Evolutionary conservation across 345 rosid genomes (phyloP).

Genomic region (Garcia nutans): DNA sequence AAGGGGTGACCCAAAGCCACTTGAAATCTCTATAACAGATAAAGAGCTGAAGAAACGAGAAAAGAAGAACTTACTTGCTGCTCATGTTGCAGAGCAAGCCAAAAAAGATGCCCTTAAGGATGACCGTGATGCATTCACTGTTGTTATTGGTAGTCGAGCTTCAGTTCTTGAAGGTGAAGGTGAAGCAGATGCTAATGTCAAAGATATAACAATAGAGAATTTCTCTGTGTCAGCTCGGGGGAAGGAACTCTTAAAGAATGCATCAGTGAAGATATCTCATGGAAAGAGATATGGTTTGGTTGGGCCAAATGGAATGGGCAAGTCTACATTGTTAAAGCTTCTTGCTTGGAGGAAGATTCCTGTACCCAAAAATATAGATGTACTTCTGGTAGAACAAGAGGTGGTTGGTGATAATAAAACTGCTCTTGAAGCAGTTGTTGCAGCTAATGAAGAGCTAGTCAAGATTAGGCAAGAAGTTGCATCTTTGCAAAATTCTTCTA

Average conservation of each 20-base stretch:
- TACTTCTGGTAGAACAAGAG: conserved; percentile 76
- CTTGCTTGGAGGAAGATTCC: conserved; percentile 88
- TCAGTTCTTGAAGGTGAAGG: conserved; percentile 89
- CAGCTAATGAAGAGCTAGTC: conserved; percentile 80
- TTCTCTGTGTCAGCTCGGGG: conserved; percentile 96
- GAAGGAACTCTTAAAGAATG: conserved; percentile 83
- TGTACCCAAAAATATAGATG: too few relatives aligned
- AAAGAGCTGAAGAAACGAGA: conserved; percentile 84
- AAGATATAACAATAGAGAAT: conserved; percentile 73
- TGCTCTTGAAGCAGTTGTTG: conserved; percentile 86
- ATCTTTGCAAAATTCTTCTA: conserved; percentile 46
- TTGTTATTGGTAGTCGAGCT: conserved; percentile 83
- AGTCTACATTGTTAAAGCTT: conserved; percentile 87
- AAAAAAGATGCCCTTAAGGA: conserved; percentile 82
- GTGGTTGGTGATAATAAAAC: conserved; percentile 85
- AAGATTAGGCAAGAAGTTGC: conserved; percentile 68
- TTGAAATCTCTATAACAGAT: conserved; percentile 59
- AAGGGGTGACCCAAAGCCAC: conserved; percentile 48
- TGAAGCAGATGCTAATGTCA: conserved; percentile 86
- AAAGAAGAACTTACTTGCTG: conserved; percentile 62
- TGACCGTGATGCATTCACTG: conserved; percentile 94
- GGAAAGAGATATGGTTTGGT: conserved; percentile 96
- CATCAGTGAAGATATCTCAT: conserved; percentile 86
- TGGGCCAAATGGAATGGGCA: conserved; percentile 96
- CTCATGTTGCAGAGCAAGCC: conserved; percentile 53